Percentiles rank a stretch among this genome's conserved stretches.
phyloP scores from a whole-genome alignment of 1,139 yeast species.

The Diutina pseudorugosa region DNA sequence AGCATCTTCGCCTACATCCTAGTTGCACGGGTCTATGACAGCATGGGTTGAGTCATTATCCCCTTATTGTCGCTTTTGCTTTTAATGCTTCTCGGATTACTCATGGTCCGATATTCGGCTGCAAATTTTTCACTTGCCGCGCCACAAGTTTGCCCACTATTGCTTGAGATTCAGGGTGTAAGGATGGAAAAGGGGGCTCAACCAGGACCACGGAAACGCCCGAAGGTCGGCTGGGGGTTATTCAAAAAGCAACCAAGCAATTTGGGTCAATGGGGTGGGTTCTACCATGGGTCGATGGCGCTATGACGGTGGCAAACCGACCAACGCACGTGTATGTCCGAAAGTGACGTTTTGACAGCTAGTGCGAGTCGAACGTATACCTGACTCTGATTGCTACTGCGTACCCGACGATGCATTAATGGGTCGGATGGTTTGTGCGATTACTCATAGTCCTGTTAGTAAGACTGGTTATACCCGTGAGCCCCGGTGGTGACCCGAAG shows the following conservation, averaged over 20 bases:
- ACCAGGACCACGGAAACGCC: not conserved
- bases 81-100: not conserved
- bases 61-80: not conserved
- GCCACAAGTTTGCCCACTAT: not conserved
- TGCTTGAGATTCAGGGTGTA: not conserved
- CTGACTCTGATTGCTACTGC: not conserved
- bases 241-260: no score
- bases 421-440: not conserved
- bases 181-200: not conserved
- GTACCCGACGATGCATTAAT: no score
- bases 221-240: no score
- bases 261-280: no score
- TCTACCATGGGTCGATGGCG: no score
- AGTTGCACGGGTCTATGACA: no score
- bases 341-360: not conserved
- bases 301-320: no score
- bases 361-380: not conserved
- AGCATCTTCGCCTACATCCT: no score
- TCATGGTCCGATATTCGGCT: not conserved
- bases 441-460: not conserved
- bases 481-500: not conserved
- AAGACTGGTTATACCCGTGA: not conserved
- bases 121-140: not conserved
- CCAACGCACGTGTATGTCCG: not conserved
- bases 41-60: not conserved